Base-by-base conservation (phyloP, 164 flowering plant species). In the Euptelea pleiosperma region DNA sequence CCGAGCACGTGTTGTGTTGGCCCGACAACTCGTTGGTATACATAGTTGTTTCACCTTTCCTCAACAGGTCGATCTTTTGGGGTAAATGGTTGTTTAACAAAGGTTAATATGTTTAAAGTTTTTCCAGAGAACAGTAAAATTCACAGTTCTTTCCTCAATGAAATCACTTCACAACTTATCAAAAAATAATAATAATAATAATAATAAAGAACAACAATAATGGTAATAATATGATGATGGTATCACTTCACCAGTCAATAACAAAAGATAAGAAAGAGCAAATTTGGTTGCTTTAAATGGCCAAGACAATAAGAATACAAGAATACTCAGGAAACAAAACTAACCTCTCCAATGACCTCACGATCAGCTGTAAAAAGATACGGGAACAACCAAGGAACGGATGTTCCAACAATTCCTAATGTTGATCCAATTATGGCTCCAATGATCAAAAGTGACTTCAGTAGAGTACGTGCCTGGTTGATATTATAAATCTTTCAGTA, bases 401-500 rank as follows among this genome's bases (percentile, higher is more conserved):
- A 72, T 45, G 84, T 80, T 59, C 95, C 99, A 62, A 82, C 34
- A 3, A 60, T 45, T 47, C 96, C 97, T 30, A 88, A 58, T 25
- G 75, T 25, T 30, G 80, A 30, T 57, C 99, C 99, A 61, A 66
- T 57, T 52, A 79, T 65, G 16, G 78, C 77, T 53, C 99, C 99
- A 70, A 93, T 88, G 19, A 82, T 71, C 48, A 93, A 58, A 19
- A 93, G 93, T 36, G 99, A 86, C 77, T 84, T 86, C 45, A 93
- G 71, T 45, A 93, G 76, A 69, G 44, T 65, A 50, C 86, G 76
- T 35, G 90, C 95, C 97, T 90, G 87, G 69, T 57, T 53, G 31
- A 63, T 31, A 41, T 48, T 9, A 52, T n/a, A 57, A 19, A 53
- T 37, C 29, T 16, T 43, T 70, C 43, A 74, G 63, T 42, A 56